A percentile compares a stretch with the other conserved stretches of the same genome.
phyloP scores from a whole-genome alignment of 495 filamentous ascomycete species.

The Podospora fimiseda region DNA sequence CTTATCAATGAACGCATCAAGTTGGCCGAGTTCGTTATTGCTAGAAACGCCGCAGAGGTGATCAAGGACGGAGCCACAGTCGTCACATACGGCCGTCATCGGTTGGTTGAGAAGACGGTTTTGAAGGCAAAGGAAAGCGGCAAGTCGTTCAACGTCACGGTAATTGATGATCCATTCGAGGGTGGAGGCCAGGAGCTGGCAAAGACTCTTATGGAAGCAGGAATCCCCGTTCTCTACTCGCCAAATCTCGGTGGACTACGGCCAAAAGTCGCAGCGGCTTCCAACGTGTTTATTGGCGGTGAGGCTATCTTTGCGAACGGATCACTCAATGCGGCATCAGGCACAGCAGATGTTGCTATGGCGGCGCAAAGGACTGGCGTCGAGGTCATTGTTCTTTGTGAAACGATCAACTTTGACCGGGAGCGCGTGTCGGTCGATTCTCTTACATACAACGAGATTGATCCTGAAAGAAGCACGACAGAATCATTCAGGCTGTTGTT shows the following conservation, averaged over 20 bases:
- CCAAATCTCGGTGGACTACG: conserved; percentile 65
- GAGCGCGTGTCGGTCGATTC: conserved; percentile 85
- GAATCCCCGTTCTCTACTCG: conserved; percentile 72
- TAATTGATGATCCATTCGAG: conserved; percentile 79
- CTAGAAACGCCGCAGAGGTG: conserved; percentile 57
- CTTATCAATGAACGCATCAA: conserved; percentile 89
- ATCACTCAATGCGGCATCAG: conserved; percentile 75
- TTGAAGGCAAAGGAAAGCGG: conserved; percentile 53
- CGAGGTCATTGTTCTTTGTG: conserved; percentile 85
- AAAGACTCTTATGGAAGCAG: conserved; percentile 56
- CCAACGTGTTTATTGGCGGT: conserved; percentile 78
- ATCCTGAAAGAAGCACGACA: conserved; percentile 42
- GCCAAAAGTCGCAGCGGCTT: conserved; percentile 64
- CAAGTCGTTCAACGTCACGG: conserved; percentile 71
- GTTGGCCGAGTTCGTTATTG: conserved; percentile 78
- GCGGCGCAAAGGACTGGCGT: conserved; percentile 65
- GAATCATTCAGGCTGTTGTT: conserved; percentile 82
- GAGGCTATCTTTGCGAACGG: conserved; percentile 91
- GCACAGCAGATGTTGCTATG: conserved; percentile 85
- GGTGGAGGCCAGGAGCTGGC: conserved; percentile 67
- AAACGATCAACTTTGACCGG: conserved; percentile 85
- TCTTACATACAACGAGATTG: conserved; percentile 90
- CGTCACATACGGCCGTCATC: conserved; percentile 83
- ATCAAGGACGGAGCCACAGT: conserved; percentile 77
- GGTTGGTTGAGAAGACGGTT: conserved; percentile 73